Evolutionary conservation across 75 land plant genomes (phyloP).

Genomic region (Selaginella moellendorffii): DNA sequence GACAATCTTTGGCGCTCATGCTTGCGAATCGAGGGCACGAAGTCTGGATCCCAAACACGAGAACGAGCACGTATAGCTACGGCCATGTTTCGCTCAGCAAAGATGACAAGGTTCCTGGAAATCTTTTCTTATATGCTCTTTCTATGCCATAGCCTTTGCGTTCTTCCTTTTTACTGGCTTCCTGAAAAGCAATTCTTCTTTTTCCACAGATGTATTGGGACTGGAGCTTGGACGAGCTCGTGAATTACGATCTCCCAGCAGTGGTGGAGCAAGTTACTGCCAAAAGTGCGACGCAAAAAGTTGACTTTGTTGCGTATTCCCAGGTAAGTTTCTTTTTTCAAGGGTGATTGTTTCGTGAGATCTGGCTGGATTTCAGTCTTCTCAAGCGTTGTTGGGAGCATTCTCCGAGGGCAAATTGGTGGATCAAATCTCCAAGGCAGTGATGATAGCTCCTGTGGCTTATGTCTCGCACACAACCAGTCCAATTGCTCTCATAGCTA

Average conservation of each 20-base stretch:
- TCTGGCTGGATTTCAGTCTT: too few species aligned
- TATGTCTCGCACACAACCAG: constrained; percentile 9
- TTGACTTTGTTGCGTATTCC: background rate
- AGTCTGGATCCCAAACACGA: constrained; percentile 35
- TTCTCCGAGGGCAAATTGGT: background rate
- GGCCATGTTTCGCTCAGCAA: constrained; percentile 22
- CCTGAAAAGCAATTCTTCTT: too few species aligned
- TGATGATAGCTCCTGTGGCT: background rate
- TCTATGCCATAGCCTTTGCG: too few species aligned
- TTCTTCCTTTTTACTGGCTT: too few species aligned
- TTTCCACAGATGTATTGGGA: background rate
- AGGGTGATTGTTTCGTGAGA: too few species aligned
- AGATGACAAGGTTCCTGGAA: constrained; percentile 38
- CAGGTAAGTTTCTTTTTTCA: too few species aligned
- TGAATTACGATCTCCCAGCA: background rate
- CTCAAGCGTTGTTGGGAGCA: background rate
- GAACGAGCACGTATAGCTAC: constrained; percentile 21
- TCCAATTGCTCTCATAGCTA: background rate
- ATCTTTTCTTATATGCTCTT: too few species aligned
- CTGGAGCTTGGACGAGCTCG: background rate
- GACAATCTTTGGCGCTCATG: constrained; percentile 23
- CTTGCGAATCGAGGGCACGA: constrained; percentile 32
- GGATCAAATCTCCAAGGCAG: background rate
- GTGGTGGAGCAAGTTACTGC: background rate
- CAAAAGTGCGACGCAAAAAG: background rate